Base-by-base conservation (phyloP, 306 rosid genomes). In the Gleditsia sinensis region DNA sequence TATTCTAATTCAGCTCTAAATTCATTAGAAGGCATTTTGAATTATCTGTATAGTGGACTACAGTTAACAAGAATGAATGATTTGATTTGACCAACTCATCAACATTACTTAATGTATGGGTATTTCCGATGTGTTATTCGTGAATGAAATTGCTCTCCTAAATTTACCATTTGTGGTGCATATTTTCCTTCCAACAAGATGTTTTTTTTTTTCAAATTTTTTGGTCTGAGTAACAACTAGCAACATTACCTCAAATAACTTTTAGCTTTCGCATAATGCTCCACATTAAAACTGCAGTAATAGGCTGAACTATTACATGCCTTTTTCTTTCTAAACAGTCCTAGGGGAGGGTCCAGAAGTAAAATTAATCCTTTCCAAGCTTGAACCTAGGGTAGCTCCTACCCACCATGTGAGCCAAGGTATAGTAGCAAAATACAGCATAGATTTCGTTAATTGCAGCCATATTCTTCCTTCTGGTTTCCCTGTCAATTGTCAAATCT, bases 101-200 rank as follows among this genome's bases (percentile, higher is more conserved):
- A 30, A 53, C 27, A 34, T 25, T 46, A 58, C 57, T 51, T 63
- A 53, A 79, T 73, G 71, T 45, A n/a, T 40, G 20, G 28, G 51
- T 51, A 34, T 77, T 27, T 50, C 24, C 66, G 20, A 51, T 50
- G 36, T 60, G 19, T 37, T 49, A 25, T 39, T 42, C 48, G 11
- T 42, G n/a, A 9, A 19, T 20, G 21, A 4, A 19, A 19, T 7
- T 9, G 0, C 56, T 3, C 56, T 3, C 8, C 27, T 42, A 0
- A 3, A 11, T 42, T 42, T 13, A 42, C 48, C 13, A 20, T 21
- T 20, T 19, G 20, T 50, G 25, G 4, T 19, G 56, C 56, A 50
- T 50, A 20, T 20, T 20, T 50, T 20, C 10, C 23, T 20, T 50
- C 9, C 12, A 20, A 3, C 56, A 50, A 3, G 17, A 2, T 34